phyloP scores from a whole-genome alignment of 805 yeast species.

The Candida mattraensis region DNA sequence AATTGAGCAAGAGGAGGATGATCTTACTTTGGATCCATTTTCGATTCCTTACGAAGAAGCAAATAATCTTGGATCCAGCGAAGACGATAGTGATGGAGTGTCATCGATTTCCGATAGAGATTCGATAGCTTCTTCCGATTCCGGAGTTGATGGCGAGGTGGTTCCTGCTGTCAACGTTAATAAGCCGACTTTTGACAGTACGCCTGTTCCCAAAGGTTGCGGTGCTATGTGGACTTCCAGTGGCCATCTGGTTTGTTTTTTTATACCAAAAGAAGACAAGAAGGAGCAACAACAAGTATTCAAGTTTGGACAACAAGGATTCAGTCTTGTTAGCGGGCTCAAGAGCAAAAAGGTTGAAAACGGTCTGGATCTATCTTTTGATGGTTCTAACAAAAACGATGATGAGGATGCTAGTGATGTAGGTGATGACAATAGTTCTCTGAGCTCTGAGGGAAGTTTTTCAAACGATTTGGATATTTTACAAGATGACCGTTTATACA shows the following conservation, averaged over 20 bases:
- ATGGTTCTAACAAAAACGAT: slow-evolving; percentile 19
- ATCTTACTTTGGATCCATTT: slow-evolving; percentile 30
- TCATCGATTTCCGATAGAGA: slow-evolving; percentile 17
- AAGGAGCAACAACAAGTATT: slow-evolving; percentile 41
- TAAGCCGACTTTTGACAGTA: slow-evolving; percentile 58
- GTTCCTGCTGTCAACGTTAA: slow-evolving; percentile 10
- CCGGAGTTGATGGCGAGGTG: slow-evolving; percentile 28
- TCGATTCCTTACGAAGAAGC: slow-evolving; percentile 30
- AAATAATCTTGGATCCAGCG: slow-evolving; percentile 19
- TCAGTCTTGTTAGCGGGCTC: slow-evolving; percentile 38
- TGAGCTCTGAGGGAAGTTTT: slow-evolving; percentile 55
- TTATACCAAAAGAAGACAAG: slow-evolving; percentile 54
- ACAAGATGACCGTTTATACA: slow-evolving; percentile 51
- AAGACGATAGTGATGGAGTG: slow-evolving; percentile 24
- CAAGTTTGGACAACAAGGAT: slow-evolving; percentile 55
- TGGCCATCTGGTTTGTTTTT: slow-evolving; percentile 82
- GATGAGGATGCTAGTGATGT: slow-evolving; percentile 31
- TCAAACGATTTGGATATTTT: slow-evolving; percentile 68
- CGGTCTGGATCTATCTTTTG: slow-evolving; percentile 21
- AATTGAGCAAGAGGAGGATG: slow-evolving; percentile 33
- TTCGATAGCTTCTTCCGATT: slow-evolving; percentile 22
- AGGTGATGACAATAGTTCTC: slow-evolving; percentile 29
- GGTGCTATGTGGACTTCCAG: slow-evolving; percentile 86
- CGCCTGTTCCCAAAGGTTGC: slow-evolving; percentile 91
- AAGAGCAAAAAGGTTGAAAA: slow-evolving; percentile 28